Evolutionary conservation across 352 stramenopile genomes (phyloP), one percentile per base, ranked within the genome.

Genomic region (Thraustotheca clavata): DNA sequence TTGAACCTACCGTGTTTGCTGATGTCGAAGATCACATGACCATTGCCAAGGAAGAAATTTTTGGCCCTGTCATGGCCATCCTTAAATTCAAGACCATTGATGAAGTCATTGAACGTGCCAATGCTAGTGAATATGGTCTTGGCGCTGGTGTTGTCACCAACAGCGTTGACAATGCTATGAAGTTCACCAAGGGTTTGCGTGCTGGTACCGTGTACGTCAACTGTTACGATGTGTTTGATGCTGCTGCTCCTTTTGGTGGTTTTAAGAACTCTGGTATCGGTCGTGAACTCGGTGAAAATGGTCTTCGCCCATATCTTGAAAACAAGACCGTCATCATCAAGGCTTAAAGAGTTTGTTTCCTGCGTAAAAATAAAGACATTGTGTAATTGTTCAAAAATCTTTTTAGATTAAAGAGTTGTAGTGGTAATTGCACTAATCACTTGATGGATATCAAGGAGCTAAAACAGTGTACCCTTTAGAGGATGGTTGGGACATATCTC

Each of bases 181-280:
- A 88, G 59, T 86, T 98, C 67, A 83, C 88, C 49, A 86, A 95
- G 60, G 74, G 70, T 7, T 73, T 98, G 7, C 83, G 96, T 46
- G 76, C 79, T 57, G 94, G 94, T 27, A 96, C 96, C 11, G 87
- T 98, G 39, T 96, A 93, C 69, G 81, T 98, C 16, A 99, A 98
- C 77, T 96, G 82, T 72, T 97, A 97, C 75, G 77, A 96, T 54
- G 69, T 95, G 24, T 90, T 94, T 26, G 89, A 96, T 59, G 68
- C 72, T 12, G 80, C 84, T 60, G 88, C 94, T 49, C 79, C 83
- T n/a, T 96, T 93, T 59, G 87, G 86, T 20, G 87, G 87, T 27
- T 92, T 83, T 71, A 93, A 94, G 82, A 75, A 93, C 72, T 92
- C 80, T 22, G 86, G 86, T 32, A 73, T 92, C 35, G 87, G 86